Percentiles rank a stretch among this genome's conserved stretches.
These are phyloP conservation scores for Mycena rosella DNA, from an alignment of 768 basidiomycete species.

Conservation along the genomic window DNA sequence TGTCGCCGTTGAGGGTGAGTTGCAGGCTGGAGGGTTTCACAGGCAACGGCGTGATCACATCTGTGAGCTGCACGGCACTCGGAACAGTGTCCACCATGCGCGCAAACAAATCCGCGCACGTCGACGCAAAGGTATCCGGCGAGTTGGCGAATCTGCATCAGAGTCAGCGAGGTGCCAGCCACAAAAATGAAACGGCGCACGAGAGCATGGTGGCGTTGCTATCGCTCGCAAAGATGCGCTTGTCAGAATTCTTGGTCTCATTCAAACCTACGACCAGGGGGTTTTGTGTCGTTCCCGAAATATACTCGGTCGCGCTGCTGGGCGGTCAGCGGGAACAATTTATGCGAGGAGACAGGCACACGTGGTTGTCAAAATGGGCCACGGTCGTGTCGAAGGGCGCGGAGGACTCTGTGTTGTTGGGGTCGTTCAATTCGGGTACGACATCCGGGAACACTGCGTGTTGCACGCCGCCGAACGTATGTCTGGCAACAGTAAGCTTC, in stretches of 20 bases:
- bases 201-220: conserved; percentile 29
- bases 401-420: background rate
- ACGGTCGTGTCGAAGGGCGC: conserved; percentile 6
- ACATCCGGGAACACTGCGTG: no score
- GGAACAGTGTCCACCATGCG: conserved; percentile 32
- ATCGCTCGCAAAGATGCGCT: conserved; percentile 37
- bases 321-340: background rate
- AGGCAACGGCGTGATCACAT: conserved; percentile 19
- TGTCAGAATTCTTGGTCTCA: conserved; percentile 51
- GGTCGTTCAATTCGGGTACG: background rate
- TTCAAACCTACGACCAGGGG: conserved; percentile 51
- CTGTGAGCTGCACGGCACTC: conserved; percentile 14
- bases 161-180: background rate
- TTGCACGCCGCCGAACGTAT: background rate
- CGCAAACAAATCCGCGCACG: conserved; percentile 22
- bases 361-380: conserved; percentile 2
- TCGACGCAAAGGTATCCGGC: conserved; percentile 5
- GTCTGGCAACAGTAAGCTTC: no score
- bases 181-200: conserved; percentile 2
- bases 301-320: conserved; percentile 50
- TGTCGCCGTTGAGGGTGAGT: conserved; percentile 2
- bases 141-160: no score
- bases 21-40: conserved; percentile 14
- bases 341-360: background rate
- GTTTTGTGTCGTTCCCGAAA: conserved; percentile 51